These are phyloP conservation scores for Aquilaria sinensis DNA, from an alignment of 345 rosid species.

Conservation along the genomic window DNA sequence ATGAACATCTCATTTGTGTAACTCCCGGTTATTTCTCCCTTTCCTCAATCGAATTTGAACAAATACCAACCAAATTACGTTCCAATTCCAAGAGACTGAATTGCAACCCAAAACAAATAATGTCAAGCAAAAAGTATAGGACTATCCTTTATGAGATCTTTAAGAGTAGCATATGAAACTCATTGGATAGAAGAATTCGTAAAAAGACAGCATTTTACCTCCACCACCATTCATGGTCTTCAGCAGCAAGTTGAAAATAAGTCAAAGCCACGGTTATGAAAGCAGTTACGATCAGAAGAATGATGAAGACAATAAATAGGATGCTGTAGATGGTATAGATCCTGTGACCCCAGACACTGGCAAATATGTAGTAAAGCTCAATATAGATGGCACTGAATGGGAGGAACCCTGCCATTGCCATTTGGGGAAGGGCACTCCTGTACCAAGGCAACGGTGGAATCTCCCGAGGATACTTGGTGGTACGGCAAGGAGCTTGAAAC, in stretches of 20 bases:
- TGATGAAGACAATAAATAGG: slow-evolving; percentile 55
- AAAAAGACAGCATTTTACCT: slow-evolving; percentile 21
- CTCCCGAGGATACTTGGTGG: slow-evolving; percentile 50
- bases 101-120: not conserved
- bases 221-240: slow-evolving; percentile 69
- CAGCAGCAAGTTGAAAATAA: slow-evolving; percentile 55
- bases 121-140: not conserved
- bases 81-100: not conserved
- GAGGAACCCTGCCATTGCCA: slow-evolving; percentile 63
- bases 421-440: slow-evolving; percentile 47
- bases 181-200: not conserved
- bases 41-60: no score
- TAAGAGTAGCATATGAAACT: no score
- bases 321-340: slow-evolving; percentile 58
- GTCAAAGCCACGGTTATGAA: slow-evolving; percentile 52
- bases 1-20: no score
- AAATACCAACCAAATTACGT: no score
- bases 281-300: slow-evolving; percentile 57
- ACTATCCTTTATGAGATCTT: no score
- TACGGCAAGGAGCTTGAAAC: slow-evolving; percentile 54
- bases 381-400: slow-evolving; percentile 65
- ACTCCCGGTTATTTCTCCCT: no score
- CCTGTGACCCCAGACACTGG: slow-evolving; percentile 65
- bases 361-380: slow-evolving; percentile 56
- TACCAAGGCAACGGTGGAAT: slow-evolving; percentile 52